Percentiles rank a stretch among this genome's conserved stretches.
phyloP scores from a whole-genome alignment of 2,329 filamentous ascomycete genomes.

The Samsoniella hepiali region DNA sequence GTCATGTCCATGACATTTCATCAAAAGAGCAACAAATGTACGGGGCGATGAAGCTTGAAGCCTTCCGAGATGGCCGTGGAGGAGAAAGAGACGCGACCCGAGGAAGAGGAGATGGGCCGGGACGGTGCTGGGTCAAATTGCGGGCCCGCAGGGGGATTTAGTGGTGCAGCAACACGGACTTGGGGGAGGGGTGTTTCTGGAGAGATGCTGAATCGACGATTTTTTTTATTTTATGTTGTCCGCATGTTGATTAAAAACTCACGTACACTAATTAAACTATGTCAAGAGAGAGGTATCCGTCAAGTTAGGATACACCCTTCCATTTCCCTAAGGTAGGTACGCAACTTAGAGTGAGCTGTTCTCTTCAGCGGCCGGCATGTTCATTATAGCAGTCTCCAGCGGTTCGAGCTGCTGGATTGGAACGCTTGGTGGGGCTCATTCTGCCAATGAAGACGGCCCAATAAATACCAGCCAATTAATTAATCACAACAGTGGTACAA shows the following conservation, averaged over 20 bases:
- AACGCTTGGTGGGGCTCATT: neutral
- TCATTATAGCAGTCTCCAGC: neutral
- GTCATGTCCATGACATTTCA: slow-evolving; percentile 12
- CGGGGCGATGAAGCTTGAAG: neutral
- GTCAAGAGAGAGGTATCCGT: too few relatives aligned
- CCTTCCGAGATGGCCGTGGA: slow-evolving; percentile 13
- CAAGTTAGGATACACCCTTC: too few relatives aligned
- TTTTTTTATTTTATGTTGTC: too few relatives aligned
- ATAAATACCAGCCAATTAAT: neutral
- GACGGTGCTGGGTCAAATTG: slow-evolving; percentile 13
- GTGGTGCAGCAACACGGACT: neutral
- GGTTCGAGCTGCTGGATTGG: neutral
- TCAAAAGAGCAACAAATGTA: neutral
- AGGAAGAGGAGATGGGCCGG: slow-evolving; percentile 13
- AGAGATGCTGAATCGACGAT: too few relatives aligned
- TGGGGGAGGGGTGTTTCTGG: too few relatives aligned
- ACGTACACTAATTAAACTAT: too few relatives aligned
- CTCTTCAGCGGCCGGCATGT: neutral
- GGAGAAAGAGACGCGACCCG: slow-evolving; percentile 14
- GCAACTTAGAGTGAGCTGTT: neutral
- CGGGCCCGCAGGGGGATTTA: slow-evolving; percentile 4
- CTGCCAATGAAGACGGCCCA: neutral
- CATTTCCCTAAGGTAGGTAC: too few relatives aligned
- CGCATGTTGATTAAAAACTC: too few relatives aligned
- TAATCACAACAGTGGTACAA: neutral